phyloP scores from a whole-genome alignment of 2,329 filamentous ascomycete genomes.

The Aspergillus aculeatinus region DNA sequence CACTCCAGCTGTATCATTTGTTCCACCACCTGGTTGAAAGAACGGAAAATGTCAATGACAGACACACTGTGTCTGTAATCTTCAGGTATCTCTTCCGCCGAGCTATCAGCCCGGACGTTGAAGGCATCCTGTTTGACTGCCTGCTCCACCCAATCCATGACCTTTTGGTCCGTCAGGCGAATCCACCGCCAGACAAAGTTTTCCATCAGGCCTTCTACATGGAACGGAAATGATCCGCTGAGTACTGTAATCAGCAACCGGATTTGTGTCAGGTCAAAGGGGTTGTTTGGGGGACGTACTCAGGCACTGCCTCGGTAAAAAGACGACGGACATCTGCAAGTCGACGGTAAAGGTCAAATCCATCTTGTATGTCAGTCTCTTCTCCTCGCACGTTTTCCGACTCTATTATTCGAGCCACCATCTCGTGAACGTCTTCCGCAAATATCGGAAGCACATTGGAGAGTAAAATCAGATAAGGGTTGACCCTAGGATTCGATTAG shows the following conservation, averaged over 20 bases:
- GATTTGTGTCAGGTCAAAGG: neutral
- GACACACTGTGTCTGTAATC: slow-evolving; percentile 90
- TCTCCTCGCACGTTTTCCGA: slow-evolving; percentile 66
- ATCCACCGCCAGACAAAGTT: slow-evolving; percentile 98
- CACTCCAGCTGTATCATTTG: slow-evolving; percentile 83
- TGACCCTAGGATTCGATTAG: slow-evolving; percentile 45
- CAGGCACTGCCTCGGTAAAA: slow-evolving; percentile 72
- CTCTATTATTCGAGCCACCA: slow-evolving; percentile 77
- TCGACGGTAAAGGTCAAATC: slow-evolving; percentile 89
- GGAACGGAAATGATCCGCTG: slow-evolving; percentile 72
- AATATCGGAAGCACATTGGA: slow-evolving; percentile 85
- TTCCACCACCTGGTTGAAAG: slow-evolving; percentile 89
- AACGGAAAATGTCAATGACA: slow-evolving; percentile 86
- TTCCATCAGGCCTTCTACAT: slow-evolving; percentile 80
- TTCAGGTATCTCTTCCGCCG: slow-evolving; percentile 65
- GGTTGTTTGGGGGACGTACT: slow-evolving; percentile 33
- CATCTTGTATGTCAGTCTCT: slow-evolving; percentile 85
- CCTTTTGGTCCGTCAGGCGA: slow-evolving; percentile 71
- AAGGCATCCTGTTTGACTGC: slow-evolving; percentile 91
- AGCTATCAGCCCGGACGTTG: slow-evolving; percentile 66
- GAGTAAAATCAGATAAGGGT: slow-evolving; percentile 69
- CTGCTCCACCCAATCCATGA: slow-evolving; percentile 81
- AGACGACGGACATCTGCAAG: slow-evolving; percentile 80
- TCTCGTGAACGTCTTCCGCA: slow-evolving; percentile 81
- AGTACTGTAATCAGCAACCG: slow-evolving; percentile 21